Conservation (phyloP, 2,329 filamentous ascomycete species). For the Amauroascus niger region DNA sequence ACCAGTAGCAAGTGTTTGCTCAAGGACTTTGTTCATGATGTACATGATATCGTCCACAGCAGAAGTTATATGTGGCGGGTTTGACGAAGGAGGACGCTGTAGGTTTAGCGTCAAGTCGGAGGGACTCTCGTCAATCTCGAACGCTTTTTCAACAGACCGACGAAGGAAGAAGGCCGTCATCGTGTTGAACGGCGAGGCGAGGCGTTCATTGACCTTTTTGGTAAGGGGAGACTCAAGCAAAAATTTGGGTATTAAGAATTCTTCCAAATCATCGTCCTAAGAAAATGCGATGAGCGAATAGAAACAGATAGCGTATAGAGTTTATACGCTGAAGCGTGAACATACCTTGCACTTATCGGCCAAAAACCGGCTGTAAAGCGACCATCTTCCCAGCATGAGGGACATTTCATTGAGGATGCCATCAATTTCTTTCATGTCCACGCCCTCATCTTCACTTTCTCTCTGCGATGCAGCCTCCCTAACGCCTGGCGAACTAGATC, state of each 20-base stretch:
- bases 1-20: conserved; percentile 76
- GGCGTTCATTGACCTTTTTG: conserved; percentile 64
- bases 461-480: conserved; percentile 45
- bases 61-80: conserved; percentile 83
- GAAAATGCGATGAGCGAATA: background rate
- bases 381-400: conserved; percentile 88
- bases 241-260: conserved; percentile 60
- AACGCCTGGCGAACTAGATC: conserved; percentile 65
- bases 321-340: conserved; percentile 20
- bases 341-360: conserved; percentile 73
- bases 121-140: conserved; percentile 87
- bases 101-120: conserved; percentile 66
- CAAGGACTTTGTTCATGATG: conserved; percentile 85
- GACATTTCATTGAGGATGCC: conserved; percentile 76
- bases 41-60: conserved; percentile 99
- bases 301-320: conserved; percentile 22
- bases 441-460: conserved; percentile 74
- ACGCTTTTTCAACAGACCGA: conserved; percentile 91
- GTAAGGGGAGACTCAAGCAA: conserved; percentile 68
- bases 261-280: conserved; percentile 15
- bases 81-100: conserved; percentile 60
- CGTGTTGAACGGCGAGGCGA: conserved; percentile 72
- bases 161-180: conserved; percentile 97
- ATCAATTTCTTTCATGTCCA: conserved; percentile 96
- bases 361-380: conserved; percentile 81